A percentile compares a stretch with the other conserved stretches of the same genome.
Conservation (phyloP, 768 basidiomycete genomes). For the Cystofilobasidium macerans region DNA sequence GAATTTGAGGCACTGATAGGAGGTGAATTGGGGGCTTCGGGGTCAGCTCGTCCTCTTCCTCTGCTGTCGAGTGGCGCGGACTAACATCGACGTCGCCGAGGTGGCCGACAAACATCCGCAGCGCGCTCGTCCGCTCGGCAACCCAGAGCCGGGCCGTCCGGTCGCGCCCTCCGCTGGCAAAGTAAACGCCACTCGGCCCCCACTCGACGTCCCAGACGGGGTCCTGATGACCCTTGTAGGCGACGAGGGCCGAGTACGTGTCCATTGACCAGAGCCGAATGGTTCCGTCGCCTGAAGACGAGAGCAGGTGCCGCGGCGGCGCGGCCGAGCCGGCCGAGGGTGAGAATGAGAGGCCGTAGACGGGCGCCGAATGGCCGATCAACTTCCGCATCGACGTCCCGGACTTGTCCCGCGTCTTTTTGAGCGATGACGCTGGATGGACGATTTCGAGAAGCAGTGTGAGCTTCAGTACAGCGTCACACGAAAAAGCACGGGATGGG, state of each 20-base stretch:
- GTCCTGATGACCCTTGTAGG: conserved; percentile 89
- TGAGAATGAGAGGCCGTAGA: conserved; percentile 89
- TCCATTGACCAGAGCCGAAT: conserved; percentile 89
- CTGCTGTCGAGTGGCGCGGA: conserved; percentile 29
- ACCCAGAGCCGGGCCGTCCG: conserved; percentile 92
- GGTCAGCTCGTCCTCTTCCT: too few relatives aligned
- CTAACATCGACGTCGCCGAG: conserved; percentile 92
- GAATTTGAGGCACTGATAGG: conserved; percentile 71
- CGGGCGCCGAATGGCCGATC: conserved; percentile 91
- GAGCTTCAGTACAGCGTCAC: background rate
- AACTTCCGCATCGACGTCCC: conserved; percentile 82
- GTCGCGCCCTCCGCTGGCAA: conserved; percentile 89
- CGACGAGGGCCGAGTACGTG: conserved; percentile 83
- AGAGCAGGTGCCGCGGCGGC: conserved; percentile 77
- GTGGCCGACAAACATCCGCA: conserved; percentile 91
- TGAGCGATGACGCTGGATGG: conserved; percentile 49
- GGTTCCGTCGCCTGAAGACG: conserved; percentile 84
- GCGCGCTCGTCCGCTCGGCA: conserved; percentile 72
- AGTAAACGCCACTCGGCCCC: conserved; percentile 98
- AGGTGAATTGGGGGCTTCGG: too few relatives aligned
- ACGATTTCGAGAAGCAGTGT: background rate
- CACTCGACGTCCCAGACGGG: conserved; percentile 99
- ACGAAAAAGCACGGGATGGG: background rate
- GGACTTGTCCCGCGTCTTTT: conserved; percentile 64
- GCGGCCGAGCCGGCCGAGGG: conserved; percentile 74